A percentile compares a stretch with the other conserved stretches of the same genome.
phyloP scores from a whole-genome alignment of 1,284 basidiomycete genomes.

The Melampsora abietis-canadensis region DNA sequence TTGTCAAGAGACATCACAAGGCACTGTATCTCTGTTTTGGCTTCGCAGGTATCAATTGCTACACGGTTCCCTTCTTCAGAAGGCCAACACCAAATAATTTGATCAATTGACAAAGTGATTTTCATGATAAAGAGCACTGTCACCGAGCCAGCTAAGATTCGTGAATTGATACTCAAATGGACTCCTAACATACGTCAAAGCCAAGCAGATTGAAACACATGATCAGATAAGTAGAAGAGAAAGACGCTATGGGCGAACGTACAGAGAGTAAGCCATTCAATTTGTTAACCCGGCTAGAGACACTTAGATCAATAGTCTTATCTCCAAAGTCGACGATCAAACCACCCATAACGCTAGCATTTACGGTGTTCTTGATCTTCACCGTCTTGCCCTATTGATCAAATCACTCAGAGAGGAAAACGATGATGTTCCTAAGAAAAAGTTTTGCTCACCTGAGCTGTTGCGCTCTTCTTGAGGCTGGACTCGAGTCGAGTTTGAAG shows the following conservation, averaged over 20 bases:
- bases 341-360: conserved; percentile 80
- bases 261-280: conserved; percentile 79
- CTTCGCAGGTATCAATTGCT: no score
- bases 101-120: no score
- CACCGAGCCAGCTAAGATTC: not conserved
- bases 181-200: not conserved
- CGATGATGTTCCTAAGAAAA: conserved; percentile 65
- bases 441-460: conserved; percentile 75
- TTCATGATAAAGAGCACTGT: no score
- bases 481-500: conserved; percentile 74
- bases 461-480: conserved; percentile 75
- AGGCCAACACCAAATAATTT: no score
- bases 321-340: conserved; percentile 95
- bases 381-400: conserved; percentile 25
- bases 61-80: no score
- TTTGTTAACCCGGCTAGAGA: conserved; percentile 86
- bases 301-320: conserved; percentile 93
- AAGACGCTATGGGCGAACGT: not conserved
- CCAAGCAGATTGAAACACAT: not conserved
- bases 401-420: not conserved
- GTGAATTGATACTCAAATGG: not conserved
- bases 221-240: not conserved
- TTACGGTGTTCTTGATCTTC: conserved; percentile 60
- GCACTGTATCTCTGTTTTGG: no score
- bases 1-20: no score